A percentile compares a stretch with the other conserved stretches of the same genome.
These are phyloP conservation scores for Mortierella antarctica DNA, from an alignment of 192 early-diverging fungal species.

Conservation along the genomic window DNA sequence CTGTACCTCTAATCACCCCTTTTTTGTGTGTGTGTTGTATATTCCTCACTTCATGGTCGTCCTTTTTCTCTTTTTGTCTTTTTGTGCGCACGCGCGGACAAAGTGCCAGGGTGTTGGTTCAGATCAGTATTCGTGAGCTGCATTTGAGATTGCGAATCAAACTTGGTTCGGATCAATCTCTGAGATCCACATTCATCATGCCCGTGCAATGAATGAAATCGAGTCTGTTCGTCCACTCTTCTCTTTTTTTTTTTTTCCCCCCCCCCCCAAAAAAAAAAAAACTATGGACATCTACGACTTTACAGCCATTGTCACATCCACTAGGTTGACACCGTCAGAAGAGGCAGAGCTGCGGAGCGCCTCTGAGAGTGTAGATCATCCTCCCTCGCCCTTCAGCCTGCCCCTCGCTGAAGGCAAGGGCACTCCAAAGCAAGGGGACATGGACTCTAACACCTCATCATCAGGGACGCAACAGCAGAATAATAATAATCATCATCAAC, in stretches of 20 bases:
- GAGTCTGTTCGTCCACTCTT: not conserved
- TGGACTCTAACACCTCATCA: too few species aligned
- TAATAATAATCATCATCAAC: too few species aligned
- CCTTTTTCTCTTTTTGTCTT: not conserved
- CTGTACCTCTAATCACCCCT: too few species aligned
- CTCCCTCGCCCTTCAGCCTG: too few species aligned
- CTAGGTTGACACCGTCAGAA: constrained; percentile 20
- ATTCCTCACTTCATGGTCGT: constrained; percentile 1
- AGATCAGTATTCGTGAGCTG: constrained; percentile 41
- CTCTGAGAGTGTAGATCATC: not conserved
- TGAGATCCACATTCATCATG: not conserved
- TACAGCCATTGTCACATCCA: constrained; percentile 18
- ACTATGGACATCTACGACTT: constrained; percentile 20
- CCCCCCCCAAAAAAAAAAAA: not conserved
- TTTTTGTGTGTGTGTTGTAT: not conserved
- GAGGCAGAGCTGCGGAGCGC: constrained; percentile 12
- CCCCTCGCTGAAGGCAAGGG: too few species aligned
- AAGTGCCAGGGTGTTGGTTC: constrained; percentile 42
- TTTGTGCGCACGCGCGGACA: not conserved
- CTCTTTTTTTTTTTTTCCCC: not conserved
- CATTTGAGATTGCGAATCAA: not conserved
- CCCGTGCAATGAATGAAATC: constrained; percentile 1
- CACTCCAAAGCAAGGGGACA: too few species aligned
- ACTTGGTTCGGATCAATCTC: not conserved
- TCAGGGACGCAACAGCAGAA: too few species aligned